Conservation (phyloP, 805 yeast species). For the Suhomyces kilbournensis region DNA sequence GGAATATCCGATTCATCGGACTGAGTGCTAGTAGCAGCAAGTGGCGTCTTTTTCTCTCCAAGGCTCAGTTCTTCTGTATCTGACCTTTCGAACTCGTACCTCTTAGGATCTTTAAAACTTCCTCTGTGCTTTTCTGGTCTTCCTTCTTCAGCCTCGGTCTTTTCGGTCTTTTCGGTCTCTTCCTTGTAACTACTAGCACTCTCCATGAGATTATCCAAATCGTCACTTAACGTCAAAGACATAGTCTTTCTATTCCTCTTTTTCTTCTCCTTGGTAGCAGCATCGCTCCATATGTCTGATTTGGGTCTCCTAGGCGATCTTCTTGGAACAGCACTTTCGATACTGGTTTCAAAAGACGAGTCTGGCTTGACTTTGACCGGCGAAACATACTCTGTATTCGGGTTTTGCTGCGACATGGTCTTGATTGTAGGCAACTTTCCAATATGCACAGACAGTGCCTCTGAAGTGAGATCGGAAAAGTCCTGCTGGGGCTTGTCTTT, state of each 20-base stretch:
- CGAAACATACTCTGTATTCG: neutral
- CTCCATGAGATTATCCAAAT: slow-evolving; percentile 38
- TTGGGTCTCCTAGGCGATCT: slow-evolving; percentile 39
- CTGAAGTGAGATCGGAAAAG: slow-evolving; percentile 9
- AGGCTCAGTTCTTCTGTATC: neutral
- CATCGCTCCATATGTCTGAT: slow-evolving; percentile 17
- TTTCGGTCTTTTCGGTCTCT: neutral
- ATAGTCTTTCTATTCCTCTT: slow-evolving; percentile 4
- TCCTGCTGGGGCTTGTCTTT: neutral
- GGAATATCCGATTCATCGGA: neutral
- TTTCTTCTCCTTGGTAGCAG: neutral
- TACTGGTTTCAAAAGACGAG: slow-evolving; percentile 28
- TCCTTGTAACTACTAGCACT: slow-evolving; percentile 19
- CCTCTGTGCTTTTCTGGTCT: neutral
- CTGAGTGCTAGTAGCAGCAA: neutral
- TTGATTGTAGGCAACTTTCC: slow-evolving; percentile 21
- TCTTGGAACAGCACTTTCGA: slow-evolving; percentile 38
- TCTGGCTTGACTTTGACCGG: slow-evolving; percentile 22
- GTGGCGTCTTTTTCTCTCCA: neutral
- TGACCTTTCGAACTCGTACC: neutral
- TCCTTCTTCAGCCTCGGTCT: neutral
- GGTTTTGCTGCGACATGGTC: slow-evolving; percentile 7
- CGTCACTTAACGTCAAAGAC: slow-evolving; percentile 33
- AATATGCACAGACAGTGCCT: slow-evolving; percentile 13
- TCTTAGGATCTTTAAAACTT: neutral